These are phyloP conservation scores for Clathrus columnatus DNA, from an alignment of 768 basidiomycete genomes.

Conservation along the genomic window DNA sequence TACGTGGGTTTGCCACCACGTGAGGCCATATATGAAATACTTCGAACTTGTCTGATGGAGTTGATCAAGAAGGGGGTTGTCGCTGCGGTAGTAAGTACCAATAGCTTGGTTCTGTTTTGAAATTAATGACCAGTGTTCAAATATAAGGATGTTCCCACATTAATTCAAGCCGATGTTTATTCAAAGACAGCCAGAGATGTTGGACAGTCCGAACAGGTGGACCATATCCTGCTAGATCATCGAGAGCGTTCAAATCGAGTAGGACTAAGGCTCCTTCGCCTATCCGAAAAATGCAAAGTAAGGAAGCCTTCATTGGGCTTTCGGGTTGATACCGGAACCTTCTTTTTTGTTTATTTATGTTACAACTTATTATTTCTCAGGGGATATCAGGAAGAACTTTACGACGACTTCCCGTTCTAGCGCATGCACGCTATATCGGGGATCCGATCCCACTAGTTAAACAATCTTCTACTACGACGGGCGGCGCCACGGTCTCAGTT, in stretches of 20 bases:
- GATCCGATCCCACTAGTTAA: conserved; percentile 26
- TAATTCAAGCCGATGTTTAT: conserved; percentile 36
- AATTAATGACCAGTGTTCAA: background rate
- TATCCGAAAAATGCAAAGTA: conserved; percentile 79
- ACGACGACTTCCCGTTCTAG: conserved; percentile 88
- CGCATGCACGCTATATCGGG: conserved; percentile 76
- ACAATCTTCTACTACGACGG: background rate
- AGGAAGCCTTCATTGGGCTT: conserved; percentile 24
- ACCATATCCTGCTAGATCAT: conserved; percentile 21
- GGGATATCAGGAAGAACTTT: conserved; percentile 90
- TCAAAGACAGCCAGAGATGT: conserved; percentile 12
- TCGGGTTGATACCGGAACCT: no score
- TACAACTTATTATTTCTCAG: conserved; percentile 33
- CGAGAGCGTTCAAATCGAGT: conserved; percentile 44
- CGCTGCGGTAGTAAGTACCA: conserved; percentile 42
- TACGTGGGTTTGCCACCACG: conserved; percentile 87
- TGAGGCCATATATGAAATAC: conserved; percentile 89
- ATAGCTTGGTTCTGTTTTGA: background rate
- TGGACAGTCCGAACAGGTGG: conserved; percentile 13
- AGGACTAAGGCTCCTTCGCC: conserved; percentile 47
- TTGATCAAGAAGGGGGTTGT: conserved; percentile 70
- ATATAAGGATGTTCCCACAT: conserved; percentile 50
- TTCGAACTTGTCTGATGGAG: conserved; percentile 74
- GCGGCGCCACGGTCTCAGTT: background rate
- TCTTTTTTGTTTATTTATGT: background rate